Evolutionary conservation across 2,329 filamentous ascomycete species (phyloP), one percentile per base, ranked within the genome.

Genomic region (Claviceps arundinis): DNA sequence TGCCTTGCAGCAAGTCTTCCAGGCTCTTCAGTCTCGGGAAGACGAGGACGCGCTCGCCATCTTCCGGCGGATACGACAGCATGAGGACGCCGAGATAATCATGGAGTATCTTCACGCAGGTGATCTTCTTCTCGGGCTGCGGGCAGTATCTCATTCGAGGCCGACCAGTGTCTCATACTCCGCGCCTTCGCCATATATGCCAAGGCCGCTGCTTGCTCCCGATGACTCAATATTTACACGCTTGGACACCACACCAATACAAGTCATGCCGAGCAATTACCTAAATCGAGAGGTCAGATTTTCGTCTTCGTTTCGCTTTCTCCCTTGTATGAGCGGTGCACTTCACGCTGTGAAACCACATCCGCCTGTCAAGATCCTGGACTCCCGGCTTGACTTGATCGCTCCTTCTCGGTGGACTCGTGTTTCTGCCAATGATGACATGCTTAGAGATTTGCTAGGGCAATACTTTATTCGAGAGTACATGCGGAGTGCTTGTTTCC

Each of bases 41-140:
- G 38, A 43, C 34, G 37, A 13, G 26, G 47, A 49, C 14, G 47
- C 47, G 11, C 16, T 49, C 5, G 47, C 38, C 9, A 49, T 49
- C 7, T 38, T 49, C n/a, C 38, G 9, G 24, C 24, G 47, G 6
- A 22, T 49, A 14, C 24, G 47, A 49, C 47, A 49, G 38, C 37
- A 49, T 9, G 38, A 30, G 16, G 47, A 49, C 14, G 38, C 24
- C 37, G 38, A 49, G 24, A 43, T 22, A 17, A 49, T 49, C 24
- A 2, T 49, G 38, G 47, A 26, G 38, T 22, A 49, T 30, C 24
- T 49, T 14, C 38, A 16, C 38, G 47, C 47, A 37, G 43, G 24
- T 42, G 47, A 49, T 42, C n/a, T 49, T 17, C 47, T 49, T 42
- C 47, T 49, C n/a, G 38, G 34, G 38, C 47, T 49, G 38, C 38